A percentile compares a stretch with the other conserved stretches of the same genome.
Evolutionary conservation across 2,329 filamentous ascomycete species (phyloP).

Genomic region (Ophiobolus disseminans): DNA sequence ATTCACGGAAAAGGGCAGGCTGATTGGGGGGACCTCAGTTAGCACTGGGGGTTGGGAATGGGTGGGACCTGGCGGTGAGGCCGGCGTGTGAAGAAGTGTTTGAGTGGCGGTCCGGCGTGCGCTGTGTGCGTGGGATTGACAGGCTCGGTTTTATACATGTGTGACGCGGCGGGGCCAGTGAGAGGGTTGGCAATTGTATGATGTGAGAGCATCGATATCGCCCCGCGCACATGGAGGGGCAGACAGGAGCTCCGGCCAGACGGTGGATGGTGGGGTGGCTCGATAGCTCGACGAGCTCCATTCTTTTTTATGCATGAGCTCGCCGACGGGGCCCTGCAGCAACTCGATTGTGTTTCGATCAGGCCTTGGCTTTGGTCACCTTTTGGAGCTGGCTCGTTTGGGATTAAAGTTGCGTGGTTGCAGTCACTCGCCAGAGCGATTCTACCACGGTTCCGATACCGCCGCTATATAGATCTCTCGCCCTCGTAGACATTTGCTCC

Average conservation of each 20-base stretch:
- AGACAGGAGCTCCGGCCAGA: conserved; percentile 36
- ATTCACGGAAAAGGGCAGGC: conserved; percentile 27
- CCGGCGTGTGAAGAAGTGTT: conserved; percentile 12
- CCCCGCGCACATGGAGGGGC: conserved; percentile 15
- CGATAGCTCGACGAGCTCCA: conserved; percentile 20
- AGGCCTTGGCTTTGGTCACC: conserved; percentile 26
- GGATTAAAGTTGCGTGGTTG: conserved; percentile 30
- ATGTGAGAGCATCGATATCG: conserved; percentile 16
- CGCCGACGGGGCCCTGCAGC: conserved; percentile 24
- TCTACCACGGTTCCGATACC: conserved; percentile 25
- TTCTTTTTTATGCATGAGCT: conserved; percentile 33
- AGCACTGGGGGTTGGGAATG: conserved; percentile 6
- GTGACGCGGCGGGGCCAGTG: conserved; percentile 21
- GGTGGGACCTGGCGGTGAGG: conserved; percentile 21
- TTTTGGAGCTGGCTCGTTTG: conserved; percentile 29
- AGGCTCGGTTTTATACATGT: conserved; percentile 26
- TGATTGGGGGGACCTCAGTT: conserved; percentile 3
- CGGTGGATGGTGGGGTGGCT: too few species aligned
- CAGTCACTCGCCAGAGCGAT: conserved; percentile 20
- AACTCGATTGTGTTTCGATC: conserved; percentile 26
- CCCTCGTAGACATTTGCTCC: conserved; percentile 9
- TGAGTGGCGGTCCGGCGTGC: too few species aligned
- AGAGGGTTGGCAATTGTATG: conserved; percentile 24
- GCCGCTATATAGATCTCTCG: conserved; percentile 28
- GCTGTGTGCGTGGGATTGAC: conserved; percentile 34